Base-by-base conservation (phyloP, 2,329 filamentous ascomycete species). In the Botrytis cinerea region DNA sequence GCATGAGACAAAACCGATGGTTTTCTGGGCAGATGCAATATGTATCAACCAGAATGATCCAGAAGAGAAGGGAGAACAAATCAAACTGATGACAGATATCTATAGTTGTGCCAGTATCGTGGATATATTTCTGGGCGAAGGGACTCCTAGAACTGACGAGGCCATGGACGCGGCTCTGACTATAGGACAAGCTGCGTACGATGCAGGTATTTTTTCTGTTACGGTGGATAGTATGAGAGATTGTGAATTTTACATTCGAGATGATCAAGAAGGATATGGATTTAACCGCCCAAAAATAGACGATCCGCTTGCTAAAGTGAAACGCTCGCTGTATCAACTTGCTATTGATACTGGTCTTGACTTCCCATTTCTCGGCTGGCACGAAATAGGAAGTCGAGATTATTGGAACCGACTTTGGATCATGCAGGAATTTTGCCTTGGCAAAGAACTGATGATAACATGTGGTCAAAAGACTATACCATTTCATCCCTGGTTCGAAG, bases 11-110 rank as follows among this genome's bases (percentile, higher is more conserved):
- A 35, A 45, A 32, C 9, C 54, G 8, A 43, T 72, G 48, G 16
- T 57, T 20, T 57, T 75, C 16, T 75, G 74, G 74, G 43, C 73
- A 38, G 73, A 75, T 66, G 75, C 75, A 28, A 60, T 75, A 51
- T 75, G 75, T 60, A 75, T 75, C 71, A 75, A 75, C 38, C 75
- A 75, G 61, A n/a, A 73, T 5, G 59, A 73, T 45, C 32, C 57
- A 2, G 69, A 72, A 35, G 75, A 75, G 48, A 73, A 72, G 32
- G 51, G 38, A n/a, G 59, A 61, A 40, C 73, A 75, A 66, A 71
- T 75, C 32, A 61, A 63, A 51, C 22, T 70, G n/a, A 75, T 75
- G 73, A 45, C 35, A 20, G 51, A 71, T 12, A 75, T 75, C 57
- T 75, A 75, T 18, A 68, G 62, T 48, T 51, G 18, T 35, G 75